Base-by-base conservation (phyloP, 2,329 filamentous ascomycete species). In the Colletotrichum sp. region DNA sequence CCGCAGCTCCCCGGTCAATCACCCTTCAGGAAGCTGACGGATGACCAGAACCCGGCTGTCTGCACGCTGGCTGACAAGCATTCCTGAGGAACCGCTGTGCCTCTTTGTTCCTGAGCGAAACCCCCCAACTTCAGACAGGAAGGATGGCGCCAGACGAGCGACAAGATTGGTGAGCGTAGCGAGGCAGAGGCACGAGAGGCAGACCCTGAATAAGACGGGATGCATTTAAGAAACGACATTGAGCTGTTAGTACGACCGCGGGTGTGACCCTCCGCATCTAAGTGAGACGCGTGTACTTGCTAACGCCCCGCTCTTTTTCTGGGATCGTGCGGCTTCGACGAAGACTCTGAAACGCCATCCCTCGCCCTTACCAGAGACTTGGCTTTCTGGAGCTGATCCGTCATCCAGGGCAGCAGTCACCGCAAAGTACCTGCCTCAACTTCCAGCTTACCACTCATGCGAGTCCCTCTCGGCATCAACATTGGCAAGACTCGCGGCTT, bases 341-440 rank as follows among this genome's bases (percentile, higher is more conserved):
- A 71, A 76, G 60, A 75, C 39, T 72, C 74, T 77, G 76, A 77
- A 77, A 77, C 76, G 64, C 69, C 65, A 52, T 63, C 64, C 71
- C 68, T 49, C 30, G 49, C 44, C 28, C 39, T 70, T 52, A 39
- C 55, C 49, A 73, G 32, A 39, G 69, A 68, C 64, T 74, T 74
- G 74, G 70, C 67, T 75, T 72, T 76, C 44, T 67, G 28, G 34
- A 75, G 75, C 71, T 75, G 65, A 69, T 39, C 60, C 30, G 15
- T 34, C 60, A 21, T 39, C 44, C 44, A 52, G 44, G 44, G 44
- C 36, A 28, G 32, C 60, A 66, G 63, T 13, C 68, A 70, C 68
- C 26, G n/a, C 24, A 26, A 62, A 32, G 26, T 30, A 30, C 18
- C 59, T 30, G 28, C 55, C 55, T 59, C 26, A 59, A 28, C 26